These are phyloP conservation scores for Acacia acuminata DNA, from an alignment of 306 rosid species.

Conservation along the genomic window DNA sequence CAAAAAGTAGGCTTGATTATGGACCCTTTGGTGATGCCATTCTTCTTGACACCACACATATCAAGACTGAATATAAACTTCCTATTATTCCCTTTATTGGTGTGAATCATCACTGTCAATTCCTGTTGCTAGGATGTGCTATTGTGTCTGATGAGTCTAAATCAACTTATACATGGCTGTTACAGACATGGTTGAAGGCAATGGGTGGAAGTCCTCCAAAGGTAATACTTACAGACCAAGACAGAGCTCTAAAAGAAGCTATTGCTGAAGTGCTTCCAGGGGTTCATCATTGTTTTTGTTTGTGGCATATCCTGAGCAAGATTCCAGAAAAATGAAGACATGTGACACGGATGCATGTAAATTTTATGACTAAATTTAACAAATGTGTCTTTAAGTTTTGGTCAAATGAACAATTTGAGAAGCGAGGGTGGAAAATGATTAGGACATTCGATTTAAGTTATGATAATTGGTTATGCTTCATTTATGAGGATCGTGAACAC, in stretches of 20 bases:
- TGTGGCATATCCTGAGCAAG: too few species aligned
- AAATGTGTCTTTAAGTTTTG: constrained; percentile 62
- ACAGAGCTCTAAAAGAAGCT: too few species aligned
- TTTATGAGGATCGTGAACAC: constrained; percentile 35
- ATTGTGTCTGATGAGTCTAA: too few species aligned
- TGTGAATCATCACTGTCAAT: constrained; percentile 76
- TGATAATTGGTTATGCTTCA: constrained; percentile 49
- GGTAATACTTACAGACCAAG: too few species aligned
- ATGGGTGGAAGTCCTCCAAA: too few species aligned
- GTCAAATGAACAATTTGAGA: constrained; percentile 73
- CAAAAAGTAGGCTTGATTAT: too few species aligned
- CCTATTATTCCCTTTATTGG: constrained; percentile 76
- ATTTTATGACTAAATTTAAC: constrained; percentile 24
- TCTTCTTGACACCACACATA: constrained; percentile 63
- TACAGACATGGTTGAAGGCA: too few species aligned
- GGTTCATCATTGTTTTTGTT: too few species aligned
- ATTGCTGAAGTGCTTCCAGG: too few species aligned
- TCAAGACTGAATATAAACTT: constrained; percentile 63
- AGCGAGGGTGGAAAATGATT: constrained; percentile 65
- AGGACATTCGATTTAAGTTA: constrained; percentile 56
- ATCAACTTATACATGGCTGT: too few species aligned
- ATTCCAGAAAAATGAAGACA: too few species aligned
- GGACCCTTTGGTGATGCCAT: constrained; percentile 61
- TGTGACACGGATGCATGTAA: too few species aligned
- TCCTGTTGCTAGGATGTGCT: constrained; percentile 65